A percentile compares a stretch with the other conserved stretches of the same genome.
Evolutionary conservation across 1,284 basidiomycete genomes (phyloP).

Genomic region (Ustilago vetiveriae): DNA sequence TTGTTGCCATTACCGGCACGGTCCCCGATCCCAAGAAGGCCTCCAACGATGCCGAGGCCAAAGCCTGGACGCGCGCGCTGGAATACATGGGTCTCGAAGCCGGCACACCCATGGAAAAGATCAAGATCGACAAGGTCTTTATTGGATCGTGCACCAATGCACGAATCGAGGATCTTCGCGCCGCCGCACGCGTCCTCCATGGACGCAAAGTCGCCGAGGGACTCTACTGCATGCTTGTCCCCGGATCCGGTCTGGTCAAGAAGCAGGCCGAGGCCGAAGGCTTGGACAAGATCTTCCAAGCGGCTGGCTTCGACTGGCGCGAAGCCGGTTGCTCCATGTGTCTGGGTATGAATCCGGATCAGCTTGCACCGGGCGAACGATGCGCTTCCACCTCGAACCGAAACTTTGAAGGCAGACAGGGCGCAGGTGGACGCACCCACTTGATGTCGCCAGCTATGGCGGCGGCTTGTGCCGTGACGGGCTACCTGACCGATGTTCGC

Average conservation of each 20-base stretch:
- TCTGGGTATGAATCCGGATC: conserved; percentile 67
- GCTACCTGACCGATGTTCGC: conserved; percentile 65
- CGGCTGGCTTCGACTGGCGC: conserved; percentile 66
- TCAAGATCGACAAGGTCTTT: conserved; percentile 67
- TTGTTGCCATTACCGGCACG: conserved; percentile 62
- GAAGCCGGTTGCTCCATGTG: conserved; percentile 67
- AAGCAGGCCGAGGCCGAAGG: conserved; percentile 67
- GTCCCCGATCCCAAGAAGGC: conserved; percentile 62
- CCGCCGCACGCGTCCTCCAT: conserved; percentile 62
- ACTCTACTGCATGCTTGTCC: conserved; percentile 65
- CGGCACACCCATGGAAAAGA: conserved; percentile 61
- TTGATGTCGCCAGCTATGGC: conserved; percentile 66
- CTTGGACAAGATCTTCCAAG: conserved; percentile 65
- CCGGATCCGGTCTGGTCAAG: conserved; percentile 65
- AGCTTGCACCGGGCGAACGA: conserved; percentile 64
- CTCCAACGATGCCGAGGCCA: conserved; percentile 51
- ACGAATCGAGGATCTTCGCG: conserved; percentile 65
- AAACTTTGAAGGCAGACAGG: conserved; percentile 66
- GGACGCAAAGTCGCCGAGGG: conserved; percentile 60
- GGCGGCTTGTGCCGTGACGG: conserved; percentile 63
- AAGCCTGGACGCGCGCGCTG: conserved; percentile 56
- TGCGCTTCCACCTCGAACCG: conserved; percentile 67
- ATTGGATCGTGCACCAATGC: conserved; percentile 67
- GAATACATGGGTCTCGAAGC: conserved; percentile 66
- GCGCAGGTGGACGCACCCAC: conserved; percentile 64